Percentiles rank a stretch among this genome's conserved stretches.
Conservation (phyloP, 2,329 filamentous ascomycete genomes). For the Xylaria sp. region DNA sequence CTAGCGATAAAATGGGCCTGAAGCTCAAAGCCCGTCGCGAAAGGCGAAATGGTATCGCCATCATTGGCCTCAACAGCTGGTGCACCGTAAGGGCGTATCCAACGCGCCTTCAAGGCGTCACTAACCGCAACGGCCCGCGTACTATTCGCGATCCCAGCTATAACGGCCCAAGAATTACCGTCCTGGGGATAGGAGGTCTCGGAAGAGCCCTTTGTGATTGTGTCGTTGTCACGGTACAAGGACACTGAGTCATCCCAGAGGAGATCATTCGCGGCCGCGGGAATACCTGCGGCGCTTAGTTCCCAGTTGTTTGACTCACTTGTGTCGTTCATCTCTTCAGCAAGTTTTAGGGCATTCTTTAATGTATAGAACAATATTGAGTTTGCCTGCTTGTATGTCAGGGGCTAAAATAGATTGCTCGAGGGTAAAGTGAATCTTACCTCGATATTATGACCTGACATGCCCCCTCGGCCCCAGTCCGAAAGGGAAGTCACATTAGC, state of each 20-base stretch:
- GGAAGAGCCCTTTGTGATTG: background rate
- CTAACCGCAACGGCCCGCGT: background rate
- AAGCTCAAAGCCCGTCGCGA: constrained; percentile 3
- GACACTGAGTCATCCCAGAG: background rate
- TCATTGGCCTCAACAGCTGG: background rate
- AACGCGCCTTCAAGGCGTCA: background rate
- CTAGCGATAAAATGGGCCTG: constrained; percentile 8
- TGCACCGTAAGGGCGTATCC: constrained; percentile 2
- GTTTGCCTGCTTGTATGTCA: background rate
- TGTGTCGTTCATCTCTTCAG: too few species aligned
- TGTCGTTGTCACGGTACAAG: background rate
- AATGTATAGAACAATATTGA: background rate
- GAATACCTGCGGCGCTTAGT: too few species aligned
- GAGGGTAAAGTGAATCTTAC: too few species aligned
- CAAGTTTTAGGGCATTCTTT: too few species aligned
- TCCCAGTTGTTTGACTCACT: too few species aligned
- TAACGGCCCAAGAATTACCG: constrained; percentile 4
- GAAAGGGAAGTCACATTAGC: too few species aligned
- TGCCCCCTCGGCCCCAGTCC: too few species aligned
- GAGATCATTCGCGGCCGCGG: too few species aligned
- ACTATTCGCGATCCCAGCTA: background rate
- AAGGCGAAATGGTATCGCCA: constrained; percentile 10
- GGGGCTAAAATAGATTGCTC: too few species aligned
- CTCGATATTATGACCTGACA: too few species aligned
- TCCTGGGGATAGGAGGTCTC: background rate